A percentile compares a stretch with the other conserved stretches of the same genome.
Evolutionary conservation across 208 protist genomes (phyloP).

Genomic region (Crithidia bombi): DNA sequence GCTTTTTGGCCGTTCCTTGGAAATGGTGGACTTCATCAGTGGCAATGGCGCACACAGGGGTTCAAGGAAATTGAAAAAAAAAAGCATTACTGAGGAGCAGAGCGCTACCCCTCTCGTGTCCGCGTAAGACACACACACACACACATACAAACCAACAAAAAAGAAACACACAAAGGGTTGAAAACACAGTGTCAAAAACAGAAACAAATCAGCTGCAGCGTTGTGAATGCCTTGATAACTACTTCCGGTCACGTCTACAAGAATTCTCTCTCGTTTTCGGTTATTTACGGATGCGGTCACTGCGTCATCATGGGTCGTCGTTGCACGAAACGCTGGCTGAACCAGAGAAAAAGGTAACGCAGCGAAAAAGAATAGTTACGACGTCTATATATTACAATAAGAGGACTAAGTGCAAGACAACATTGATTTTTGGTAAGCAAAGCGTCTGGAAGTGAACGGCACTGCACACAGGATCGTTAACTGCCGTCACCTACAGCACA

Average conservation of each 20-base stretch:
- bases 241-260: neutral
- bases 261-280: neutral
- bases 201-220: neutral
- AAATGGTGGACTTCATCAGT: no score
- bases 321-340: no score
- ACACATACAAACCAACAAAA: neutral
- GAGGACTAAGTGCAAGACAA: conserved; percentile 15
- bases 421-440: neutral
- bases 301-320: neutral
- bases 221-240: neutral
- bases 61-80: no score
- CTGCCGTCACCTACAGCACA: neutral
- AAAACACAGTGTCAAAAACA: neutral
- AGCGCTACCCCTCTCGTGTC: no score
- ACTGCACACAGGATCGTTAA: no score
- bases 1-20: no score
- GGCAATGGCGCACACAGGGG: no score
- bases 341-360: neutral
- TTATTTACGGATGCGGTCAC: neutral
- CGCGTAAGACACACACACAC: no score
- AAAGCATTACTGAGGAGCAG: no score
- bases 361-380: neutral
- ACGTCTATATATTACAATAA: neutral
- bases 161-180: neutral
- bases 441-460: no score